Evolutionary conservation across 257 asterid species (phyloP).

Genomic region (Eucommia ulmoides): DNA sequence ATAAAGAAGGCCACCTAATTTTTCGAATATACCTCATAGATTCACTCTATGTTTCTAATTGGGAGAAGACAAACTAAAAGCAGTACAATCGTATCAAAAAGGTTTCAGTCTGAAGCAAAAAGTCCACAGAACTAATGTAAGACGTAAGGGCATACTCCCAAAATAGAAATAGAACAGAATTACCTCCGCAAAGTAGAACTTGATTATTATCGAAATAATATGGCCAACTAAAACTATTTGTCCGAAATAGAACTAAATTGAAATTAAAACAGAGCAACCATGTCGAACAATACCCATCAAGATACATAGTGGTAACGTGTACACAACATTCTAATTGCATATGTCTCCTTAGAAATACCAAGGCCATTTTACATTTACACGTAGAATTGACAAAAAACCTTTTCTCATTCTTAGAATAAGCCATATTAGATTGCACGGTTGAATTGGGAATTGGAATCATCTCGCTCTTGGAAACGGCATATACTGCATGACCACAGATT

Average conservation of each 20-base stretch:
- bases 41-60: too few species aligned
- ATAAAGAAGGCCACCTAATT: slow-evolving; percentile 12
- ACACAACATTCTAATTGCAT: slow-evolving; percentile 22
- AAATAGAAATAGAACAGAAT: slow-evolving; percentile 17
- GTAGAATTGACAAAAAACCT: slow-evolving; percentile 80
- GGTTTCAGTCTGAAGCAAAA: background rate
- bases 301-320: slow-evolving; percentile 26
- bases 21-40: slow-evolving; percentile 10
- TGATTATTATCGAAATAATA: slow-evolving; percentile 6
- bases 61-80: too few species aligned
- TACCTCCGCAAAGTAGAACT: slow-evolving; percentile 19
- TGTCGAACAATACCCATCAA: slow-evolving; percentile 14
- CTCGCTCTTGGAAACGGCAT: slow-evolving; percentile 65
- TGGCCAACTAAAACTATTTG: slow-evolving; percentile 12
- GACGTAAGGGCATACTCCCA: slow-evolving; percentile 17
- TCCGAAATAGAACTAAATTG: slow-evolving; percentile 9
- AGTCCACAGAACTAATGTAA: slow-evolving; percentile 7
- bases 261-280: slow-evolving; percentile 11
- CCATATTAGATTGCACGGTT: slow-evolving; percentile 49
- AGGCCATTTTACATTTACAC: slow-evolving; percentile 44
- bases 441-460: slow-evolving; percentile 65
- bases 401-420: slow-evolving; percentile 86
- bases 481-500: slow-evolving; percentile 88
- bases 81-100: too few species aligned
- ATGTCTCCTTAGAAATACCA: slow-evolving; percentile 28